Base-by-base conservation (phyloP, 495 filamentous ascomycete species). In the Hypoxylon cercidicola region DNA sequence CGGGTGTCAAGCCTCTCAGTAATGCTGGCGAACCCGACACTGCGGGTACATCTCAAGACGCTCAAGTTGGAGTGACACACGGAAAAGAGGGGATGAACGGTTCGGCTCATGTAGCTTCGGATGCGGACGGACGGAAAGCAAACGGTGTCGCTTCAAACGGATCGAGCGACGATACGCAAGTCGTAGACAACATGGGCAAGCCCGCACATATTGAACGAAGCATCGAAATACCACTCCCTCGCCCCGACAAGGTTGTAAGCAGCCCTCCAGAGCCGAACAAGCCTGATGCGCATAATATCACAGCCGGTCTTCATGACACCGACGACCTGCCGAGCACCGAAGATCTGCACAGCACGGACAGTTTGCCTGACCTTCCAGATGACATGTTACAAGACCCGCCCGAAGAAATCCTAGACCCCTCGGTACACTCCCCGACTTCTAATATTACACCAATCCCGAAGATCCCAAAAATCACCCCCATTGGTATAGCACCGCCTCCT, bases 371-470 rank as follows among this genome's bases (percentile, higher is more conserved):
- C 6, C 43, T 70, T 28, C 54, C 70, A 3, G 56, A 60, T 0
- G 59, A 66, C 3, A 45, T 57, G 30, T 45, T 51, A 9, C 56
- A 71, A 54, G 71, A 73, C n/a, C 71, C 71, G 0, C 71, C 68
- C 1, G 71, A 74, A 45, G 68, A 74, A 37, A 25, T 74, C 1
- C 23, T 74, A 16, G 69, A 74, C 15, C 71, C 71, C 2, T 69
- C 71, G 1, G 63, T 67, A 15, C 71, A 72, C 43, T 64, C 69
- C 23, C 54, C 66, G 6, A 63, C 62, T 16, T 49, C 71, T 13
- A 71, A 57, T 30, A 58, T 74, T 19, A 52, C 68, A 19, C 69
- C 71, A 11, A 74, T 74, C 30, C 71, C 71, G 1, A 69, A 69
- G 19, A 71, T 74, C 30, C 66, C 71, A 12, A 74, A 72, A 40